phyloP scores from a whole-genome alignment of 1,284 basidiomycete genomes.

The Leccinum angustisporum region DNA sequence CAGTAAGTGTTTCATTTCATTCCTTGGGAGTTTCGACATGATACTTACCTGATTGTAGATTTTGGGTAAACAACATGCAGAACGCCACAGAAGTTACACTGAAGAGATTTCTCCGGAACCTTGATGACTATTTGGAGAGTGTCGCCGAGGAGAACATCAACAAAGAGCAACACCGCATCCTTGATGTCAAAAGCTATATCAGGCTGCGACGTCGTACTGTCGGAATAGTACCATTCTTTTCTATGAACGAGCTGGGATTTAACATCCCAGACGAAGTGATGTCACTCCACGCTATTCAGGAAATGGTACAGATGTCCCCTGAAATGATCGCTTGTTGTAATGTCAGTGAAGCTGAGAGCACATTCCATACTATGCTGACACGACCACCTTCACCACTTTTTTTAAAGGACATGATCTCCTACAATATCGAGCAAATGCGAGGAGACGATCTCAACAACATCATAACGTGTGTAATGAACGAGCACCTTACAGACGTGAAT shows the following conservation, averaged over 20 bases:
- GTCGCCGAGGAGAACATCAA: not conserved
- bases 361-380: not conserved
- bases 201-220: not conserved
- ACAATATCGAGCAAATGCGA: not conserved
- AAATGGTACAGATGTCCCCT: not conserved
- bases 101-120: not conserved
- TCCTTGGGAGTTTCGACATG: not conserved
- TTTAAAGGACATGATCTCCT: not conserved
- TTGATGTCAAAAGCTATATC: not conserved
- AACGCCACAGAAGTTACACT: not conserved
- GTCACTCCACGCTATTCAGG: not conserved
- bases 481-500: slow-evolving; percentile 34
- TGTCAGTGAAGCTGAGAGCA: not conserved
- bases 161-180: not conserved
- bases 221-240: not conserved
- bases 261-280: not conserved
- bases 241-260: not conserved
- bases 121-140: not conserved
- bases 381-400: not conserved
- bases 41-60: not conserved
- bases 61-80: not conserved
- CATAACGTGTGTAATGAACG: slow-evolving; percentile 36
- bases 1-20: not conserved
- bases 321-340: not conserved
- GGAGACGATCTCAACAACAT: not conserved